Percentiles rank a stretch among this genome's conserved stretches.
These are phyloP conservation scores for Petunia axillaris DNA, from an alignment of 257 asterid genomes.

Conservation along the genomic window DNA sequence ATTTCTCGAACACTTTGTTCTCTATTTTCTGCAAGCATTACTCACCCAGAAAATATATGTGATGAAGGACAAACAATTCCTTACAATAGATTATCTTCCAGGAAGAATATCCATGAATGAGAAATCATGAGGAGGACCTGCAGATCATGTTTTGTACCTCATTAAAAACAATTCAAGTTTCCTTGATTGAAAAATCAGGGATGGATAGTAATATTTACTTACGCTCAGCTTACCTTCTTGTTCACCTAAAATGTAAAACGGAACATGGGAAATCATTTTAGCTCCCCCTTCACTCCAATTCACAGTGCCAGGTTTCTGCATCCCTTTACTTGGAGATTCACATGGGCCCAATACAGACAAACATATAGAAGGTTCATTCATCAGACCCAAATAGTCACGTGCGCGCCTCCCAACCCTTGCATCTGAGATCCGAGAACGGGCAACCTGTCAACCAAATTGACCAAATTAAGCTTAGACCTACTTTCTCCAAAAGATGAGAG, in stretches of 20 bases:
- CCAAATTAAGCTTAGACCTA: not conserved
- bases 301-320: slow-evolving; percentile 71
- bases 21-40: not conserved
- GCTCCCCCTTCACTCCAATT: slow-evolving; percentile 76
- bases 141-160: not conserved
- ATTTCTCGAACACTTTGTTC: not conserved
- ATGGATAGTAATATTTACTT: not conserved
- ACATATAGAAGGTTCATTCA: slow-evolving; percentile 92
- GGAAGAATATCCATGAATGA: slow-evolving; percentile 73
- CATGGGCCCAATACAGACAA: slow-evolving; percentile 81
- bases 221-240: slow-evolving; percentile 59
- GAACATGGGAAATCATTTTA: slow-evolving; percentile 78
- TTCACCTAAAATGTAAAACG: slow-evolving; percentile 78
- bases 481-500: not conserved
- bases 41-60: too few species aligned
- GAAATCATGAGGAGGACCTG: slow-evolving; percentile 88
- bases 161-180: not conserved
- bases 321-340: slow-evolving; percentile 51
- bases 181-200: not conserved
- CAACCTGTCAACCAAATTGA: slow-evolving; percentile 55
- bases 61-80: not conserved
- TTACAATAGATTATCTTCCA: slow-evolving; percentile 38
- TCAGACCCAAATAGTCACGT: slow-evolving; percentile 75
- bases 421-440: slow-evolving; percentile 84
- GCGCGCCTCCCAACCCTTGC: slow-evolving; percentile 87